Conservation (phyloP, 106 monocot genomes). For the Chionographis japonica region DNA sequence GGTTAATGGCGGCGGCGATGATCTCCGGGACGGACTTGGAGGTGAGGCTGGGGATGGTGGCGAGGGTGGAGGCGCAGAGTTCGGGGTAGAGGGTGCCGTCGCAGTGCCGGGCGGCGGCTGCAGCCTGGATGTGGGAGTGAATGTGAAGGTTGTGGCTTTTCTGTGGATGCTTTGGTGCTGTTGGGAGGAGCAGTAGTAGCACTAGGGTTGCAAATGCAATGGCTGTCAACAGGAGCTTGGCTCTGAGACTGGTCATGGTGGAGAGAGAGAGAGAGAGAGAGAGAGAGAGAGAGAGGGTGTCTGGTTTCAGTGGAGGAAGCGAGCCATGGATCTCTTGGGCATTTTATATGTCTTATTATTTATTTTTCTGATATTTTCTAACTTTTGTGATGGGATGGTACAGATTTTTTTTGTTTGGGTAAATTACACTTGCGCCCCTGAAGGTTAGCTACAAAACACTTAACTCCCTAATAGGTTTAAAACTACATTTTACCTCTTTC, state of each 20-base stretch:
- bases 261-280: background rate
- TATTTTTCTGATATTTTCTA: too few species aligned
- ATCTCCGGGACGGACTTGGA: conserved; percentile 48
- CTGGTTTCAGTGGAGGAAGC: background rate
- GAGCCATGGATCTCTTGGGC: too few species aligned
- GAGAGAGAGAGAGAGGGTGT: background rate
- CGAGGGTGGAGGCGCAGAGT: conserved; percentile 61
- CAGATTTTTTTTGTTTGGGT: too few species aligned
- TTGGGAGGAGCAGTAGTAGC: background rate
- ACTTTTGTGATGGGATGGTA: too few species aligned
- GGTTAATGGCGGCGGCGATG: conserved; percentile 38
- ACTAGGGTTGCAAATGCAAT: background rate
- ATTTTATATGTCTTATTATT: too few species aligned
- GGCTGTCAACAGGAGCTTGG: background rate
- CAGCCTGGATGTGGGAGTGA: conserved; percentile 7
- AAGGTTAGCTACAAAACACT: too few species aligned
- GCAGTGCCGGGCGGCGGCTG: conserved; percentile 30
- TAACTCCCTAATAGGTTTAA: too few species aligned
- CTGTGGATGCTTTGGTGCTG: background rate
- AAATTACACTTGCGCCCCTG: too few species aligned
- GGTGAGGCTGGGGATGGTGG: conserved; percentile 37
- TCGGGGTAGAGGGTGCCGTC: conserved; percentile 50
- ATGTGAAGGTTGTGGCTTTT: background rate
- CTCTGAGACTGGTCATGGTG: background rate
- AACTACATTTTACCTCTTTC: too few species aligned